A percentile compares a stretch with the other conserved stretches of the same genome.
Conservation (phyloP, 1,139 yeast genomes). For the Hansenula sp. region DNA sequence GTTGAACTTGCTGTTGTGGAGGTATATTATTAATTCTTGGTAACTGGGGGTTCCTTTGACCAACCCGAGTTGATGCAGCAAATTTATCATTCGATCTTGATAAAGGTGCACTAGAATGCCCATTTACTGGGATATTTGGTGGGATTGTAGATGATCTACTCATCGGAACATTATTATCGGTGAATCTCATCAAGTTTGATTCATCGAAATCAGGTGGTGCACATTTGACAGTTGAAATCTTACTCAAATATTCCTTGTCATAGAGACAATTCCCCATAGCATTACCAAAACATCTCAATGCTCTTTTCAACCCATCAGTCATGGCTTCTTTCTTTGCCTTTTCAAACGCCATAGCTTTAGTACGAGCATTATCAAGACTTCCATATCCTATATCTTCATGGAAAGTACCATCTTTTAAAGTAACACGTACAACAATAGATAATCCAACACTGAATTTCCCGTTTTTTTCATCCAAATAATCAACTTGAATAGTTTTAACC, state of each 20-base stretch:
- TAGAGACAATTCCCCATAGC: constrained; percentile 78
- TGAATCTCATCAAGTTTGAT: constrained; percentile 35
- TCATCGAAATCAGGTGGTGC: constrained; percentile 55
- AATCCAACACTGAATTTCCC: constrained; percentile 58
- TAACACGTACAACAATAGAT: constrained; percentile 67
- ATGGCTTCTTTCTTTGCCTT: constrained; percentile 80
- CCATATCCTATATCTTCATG: constrained; percentile 86
- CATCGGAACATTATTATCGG: constrained; percentile 27
- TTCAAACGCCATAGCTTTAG: constrained; percentile 73
- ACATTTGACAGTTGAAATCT: constrained; percentile 44
- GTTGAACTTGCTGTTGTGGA: constrained; percentile 7
- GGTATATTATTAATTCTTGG: not conserved
- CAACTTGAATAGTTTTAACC: constrained; percentile 61
- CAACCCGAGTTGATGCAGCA: not conserved
- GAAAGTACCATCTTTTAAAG: constrained; percentile 69
- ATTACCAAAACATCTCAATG: constrained; percentile 75
- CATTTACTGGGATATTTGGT: constrained; percentile 1
- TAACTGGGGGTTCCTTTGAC: not conserved
- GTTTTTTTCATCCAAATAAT: constrained; percentile 61
- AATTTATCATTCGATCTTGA: not conserved
- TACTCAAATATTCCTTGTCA: constrained; percentile 60
- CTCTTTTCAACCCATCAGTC: constrained; percentile 76
- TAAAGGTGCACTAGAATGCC: not conserved
- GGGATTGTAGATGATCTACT: constrained; percentile 24
- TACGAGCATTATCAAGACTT: constrained; percentile 65